Conservation (phyloP, 192 early-diverging fungal species). For the Spizellomyces sp. region DNA sequence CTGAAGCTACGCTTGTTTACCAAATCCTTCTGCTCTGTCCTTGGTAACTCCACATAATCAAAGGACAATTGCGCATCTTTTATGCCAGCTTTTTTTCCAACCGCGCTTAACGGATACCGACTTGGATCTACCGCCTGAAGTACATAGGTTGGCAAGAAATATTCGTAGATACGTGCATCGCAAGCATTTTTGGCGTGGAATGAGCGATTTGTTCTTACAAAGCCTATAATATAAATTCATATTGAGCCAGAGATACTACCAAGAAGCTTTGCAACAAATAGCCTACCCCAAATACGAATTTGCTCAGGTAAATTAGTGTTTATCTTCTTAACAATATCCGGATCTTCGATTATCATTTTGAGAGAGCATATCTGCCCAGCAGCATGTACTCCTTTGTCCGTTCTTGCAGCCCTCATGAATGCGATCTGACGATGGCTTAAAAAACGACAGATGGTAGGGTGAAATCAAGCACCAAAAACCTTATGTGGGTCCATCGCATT, state of each 20-base stretch:
- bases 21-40: slow-evolving; percentile 40
- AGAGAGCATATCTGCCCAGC: slow-evolving; percentile 92
- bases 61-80: neutral
- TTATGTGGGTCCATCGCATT: slow-evolving; percentile 76
- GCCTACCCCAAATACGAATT: slow-evolving; percentile 86
- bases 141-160: slow-evolving; percentile 90
- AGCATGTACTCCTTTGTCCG: slow-evolving; percentile 98
- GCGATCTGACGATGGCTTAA: slow-evolving; percentile 55
- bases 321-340: slow-evolving; percentile 73
- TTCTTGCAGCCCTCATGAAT: slow-evolving; percentile 89
- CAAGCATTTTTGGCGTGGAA: slow-evolving; percentile 93
- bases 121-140: slow-evolving; percentile 52
- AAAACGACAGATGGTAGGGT: neutral
- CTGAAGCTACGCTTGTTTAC: slow-evolving; percentile 51
- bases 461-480: slow-evolving; percentile 9
- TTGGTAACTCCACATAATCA: slow-evolving; percentile 34
- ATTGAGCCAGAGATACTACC: neutral
- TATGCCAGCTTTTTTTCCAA: slow-evolving; percentile 26
- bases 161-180: slow-evolving; percentile 96
- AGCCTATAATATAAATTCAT: slow-evolving; percentile 49
- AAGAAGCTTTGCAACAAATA: slow-evolving; percentile 14
- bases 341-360: slow-evolving; percentile 84
- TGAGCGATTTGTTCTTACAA: slow-evolving; percentile 63
- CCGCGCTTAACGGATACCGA: slow-evolving; percentile 40
- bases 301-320: slow-evolving; percentile 75